Conservation (phyloP, 164 flowering plant species). For the Tinospora cordifolia region DNA sequence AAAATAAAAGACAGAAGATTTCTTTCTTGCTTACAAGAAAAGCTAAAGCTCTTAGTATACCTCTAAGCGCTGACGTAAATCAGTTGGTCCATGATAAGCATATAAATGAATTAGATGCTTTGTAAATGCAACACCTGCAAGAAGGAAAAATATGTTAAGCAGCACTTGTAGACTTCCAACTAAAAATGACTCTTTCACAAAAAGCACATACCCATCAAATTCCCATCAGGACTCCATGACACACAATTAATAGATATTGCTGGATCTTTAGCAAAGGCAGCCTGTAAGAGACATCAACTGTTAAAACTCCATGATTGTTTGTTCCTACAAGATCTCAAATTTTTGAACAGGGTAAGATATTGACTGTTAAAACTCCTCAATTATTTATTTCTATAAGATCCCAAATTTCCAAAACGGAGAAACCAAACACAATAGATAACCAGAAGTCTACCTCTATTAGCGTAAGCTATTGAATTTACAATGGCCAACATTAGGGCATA, state of each 20-base stretch:
- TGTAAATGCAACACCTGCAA: constrained; percentile 69
- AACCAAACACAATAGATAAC: background rate
- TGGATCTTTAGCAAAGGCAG: constrained; percentile 47
- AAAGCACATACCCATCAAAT: constrained; percentile 49
- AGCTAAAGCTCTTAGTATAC: constrained; percentile 27
- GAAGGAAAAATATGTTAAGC: constrained; percentile 17
- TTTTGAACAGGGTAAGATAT: too few species aligned
- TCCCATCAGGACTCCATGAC: constrained; percentile 87
- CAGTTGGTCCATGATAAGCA: constrained; percentile 53
- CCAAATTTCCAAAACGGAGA: background rate
- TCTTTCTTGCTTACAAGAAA: background rate
- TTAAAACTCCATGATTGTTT: background rate
- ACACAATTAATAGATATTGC: constrained; percentile 63
- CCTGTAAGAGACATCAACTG: constrained; percentile 31
- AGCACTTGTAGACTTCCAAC: constrained; percentile 5
- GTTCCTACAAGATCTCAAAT: background rate
- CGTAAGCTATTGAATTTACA: background rate
- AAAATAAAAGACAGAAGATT: too few species aligned
- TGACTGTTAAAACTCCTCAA: background rate
- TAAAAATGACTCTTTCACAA: background rate
- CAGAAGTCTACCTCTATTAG: background rate
- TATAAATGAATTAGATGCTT: constrained; percentile 77
- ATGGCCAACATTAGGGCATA: background rate
- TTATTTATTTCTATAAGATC: background rate
- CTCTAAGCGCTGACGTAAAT: constrained; percentile 64